These are phyloP conservation scores for Neoboletus magnificus DNA, from an alignment of 768 basidiomycete species.

Conservation along the genomic window DNA sequence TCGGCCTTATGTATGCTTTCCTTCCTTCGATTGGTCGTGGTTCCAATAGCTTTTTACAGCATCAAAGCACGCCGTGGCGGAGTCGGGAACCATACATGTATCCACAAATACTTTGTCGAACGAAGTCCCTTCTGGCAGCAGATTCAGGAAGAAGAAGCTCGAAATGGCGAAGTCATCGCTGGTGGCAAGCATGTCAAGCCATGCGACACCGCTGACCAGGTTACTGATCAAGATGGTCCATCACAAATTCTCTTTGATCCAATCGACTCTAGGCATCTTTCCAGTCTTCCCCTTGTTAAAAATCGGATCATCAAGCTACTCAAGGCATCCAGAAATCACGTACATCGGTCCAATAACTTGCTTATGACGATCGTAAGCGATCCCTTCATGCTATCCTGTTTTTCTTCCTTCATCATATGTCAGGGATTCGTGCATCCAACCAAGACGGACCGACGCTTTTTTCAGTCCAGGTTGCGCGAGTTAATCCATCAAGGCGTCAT, in stretches of 20 bases:
- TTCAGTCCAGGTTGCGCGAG: slow-evolving; percentile 69
- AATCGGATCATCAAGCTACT: slow-evolving; percentile 70
- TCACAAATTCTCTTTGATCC: slow-evolving; percentile 56
- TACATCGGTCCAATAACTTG: slow-evolving; percentile 73
- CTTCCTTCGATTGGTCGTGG: neutral
- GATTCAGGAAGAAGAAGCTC: slow-evolving; percentile 66
- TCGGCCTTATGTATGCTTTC: slow-evolving; percentile 64
- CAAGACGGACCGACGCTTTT: slow-evolving; percentile 79
- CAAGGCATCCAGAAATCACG: slow-evolving; percentile 62
- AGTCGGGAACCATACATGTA: slow-evolving; percentile 70
- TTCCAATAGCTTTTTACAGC: slow-evolving; percentile 32
- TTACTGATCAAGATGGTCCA: slow-evolving; percentile 15
- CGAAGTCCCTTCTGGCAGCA: slow-evolving; percentile 71
- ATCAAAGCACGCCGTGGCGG: slow-evolving; percentile 78
- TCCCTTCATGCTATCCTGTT: neutral
- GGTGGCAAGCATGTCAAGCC: slow-evolving; percentile 11
- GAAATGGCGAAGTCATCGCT: slow-evolving; percentile 27
- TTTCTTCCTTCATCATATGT: neutral
- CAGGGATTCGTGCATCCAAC: slow-evolving; percentile 77
- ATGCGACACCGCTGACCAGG: slow-evolving; percentile 18
- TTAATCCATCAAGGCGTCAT: slow-evolving; percentile 70
- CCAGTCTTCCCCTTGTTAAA: slow-evolving; percentile 69
- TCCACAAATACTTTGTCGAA: slow-evolving; percentile 84
- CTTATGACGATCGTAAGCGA: slow-evolving; percentile 68
- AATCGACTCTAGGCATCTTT: slow-evolving; percentile 74